Evolutionary conservation across 179 eudicot species (phyloP).

Genomic region (Nepenthes alata): DNA sequence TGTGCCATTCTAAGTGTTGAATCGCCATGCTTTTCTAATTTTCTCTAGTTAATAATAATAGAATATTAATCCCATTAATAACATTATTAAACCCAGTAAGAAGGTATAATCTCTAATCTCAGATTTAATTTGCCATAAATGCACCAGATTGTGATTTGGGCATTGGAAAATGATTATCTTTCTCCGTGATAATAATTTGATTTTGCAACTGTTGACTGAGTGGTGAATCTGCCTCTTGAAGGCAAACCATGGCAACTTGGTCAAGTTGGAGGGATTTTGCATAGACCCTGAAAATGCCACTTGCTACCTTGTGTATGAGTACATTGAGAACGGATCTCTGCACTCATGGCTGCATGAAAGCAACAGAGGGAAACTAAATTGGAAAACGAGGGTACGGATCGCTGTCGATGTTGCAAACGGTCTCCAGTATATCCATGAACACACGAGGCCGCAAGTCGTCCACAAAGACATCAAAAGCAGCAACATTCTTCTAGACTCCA

Average conservation of each 20-base stretch:
- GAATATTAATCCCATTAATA: too few relatives aligned
- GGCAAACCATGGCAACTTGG: slow-evolving; percentile 91
- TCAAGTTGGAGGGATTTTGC: slow-evolving; percentile 82
- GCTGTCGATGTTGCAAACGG: slow-evolving; percentile 84
- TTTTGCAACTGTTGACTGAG: not conserved
- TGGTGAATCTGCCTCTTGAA: slow-evolving; percentile 14
- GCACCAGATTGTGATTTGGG: too few relatives aligned
- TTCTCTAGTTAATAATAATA: too few relatives aligned
- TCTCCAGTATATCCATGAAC: slow-evolving; percentile 89
- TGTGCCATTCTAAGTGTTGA: too few relatives aligned
- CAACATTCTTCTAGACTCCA: slow-evolving; percentile 71
- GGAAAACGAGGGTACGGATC: slow-evolving; percentile 62
- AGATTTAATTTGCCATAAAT: too few relatives aligned
- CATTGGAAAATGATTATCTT: not conserved
- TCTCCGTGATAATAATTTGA: not conserved
- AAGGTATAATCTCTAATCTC: too few relatives aligned
- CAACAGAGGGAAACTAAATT: slow-evolving; percentile 31
- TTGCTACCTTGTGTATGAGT: slow-evolving; percentile 83
- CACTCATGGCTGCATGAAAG: slow-evolving; percentile 52
- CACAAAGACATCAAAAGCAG: slow-evolving; percentile 89
- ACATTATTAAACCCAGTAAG: too few relatives aligned
- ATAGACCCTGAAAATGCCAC: slow-evolving; percentile 71
- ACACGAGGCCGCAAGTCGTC: slow-evolving; percentile 78
- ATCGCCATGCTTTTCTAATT: too few relatives aligned
- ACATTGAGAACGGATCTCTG: slow-evolving; percentile 74